Evolutionary conservation across 2,329 filamentous ascomycete genomes (phyloP).

Genomic region (Botryotinia calthae): DNA sequence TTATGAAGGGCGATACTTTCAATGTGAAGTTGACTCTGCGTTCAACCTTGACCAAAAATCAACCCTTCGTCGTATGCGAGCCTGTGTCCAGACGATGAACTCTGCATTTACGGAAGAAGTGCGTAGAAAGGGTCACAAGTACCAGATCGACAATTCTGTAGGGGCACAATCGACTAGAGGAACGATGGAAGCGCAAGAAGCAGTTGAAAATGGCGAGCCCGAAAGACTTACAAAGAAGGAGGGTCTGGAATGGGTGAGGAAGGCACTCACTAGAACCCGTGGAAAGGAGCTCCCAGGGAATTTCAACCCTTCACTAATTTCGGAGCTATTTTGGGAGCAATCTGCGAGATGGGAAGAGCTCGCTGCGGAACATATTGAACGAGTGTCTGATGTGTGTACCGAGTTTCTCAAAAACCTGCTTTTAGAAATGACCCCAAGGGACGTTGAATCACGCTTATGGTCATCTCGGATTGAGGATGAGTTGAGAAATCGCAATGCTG

Average conservation of each 20-base stretch:
- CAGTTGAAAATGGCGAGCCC: slow-evolving; percentile 25
- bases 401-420: slow-evolving; percentile 9
- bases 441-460: slow-evolving; percentile 19
- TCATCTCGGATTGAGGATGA: background rate
- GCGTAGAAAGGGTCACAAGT: slow-evolving; percentile 37
- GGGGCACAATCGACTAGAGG: slow-evolving; percentile 5
- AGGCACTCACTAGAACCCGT: slow-evolving; percentile 28
- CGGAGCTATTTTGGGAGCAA: slow-evolving; percentile 44
- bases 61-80: slow-evolving; percentile 33
- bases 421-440: slow-evolving; percentile 13
- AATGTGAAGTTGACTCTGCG: slow-evolving; percentile 1
- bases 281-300: slow-evolving; percentile 42
- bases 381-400: slow-evolving; percentile 26
- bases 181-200: background rate
- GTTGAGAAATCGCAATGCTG: background rate
- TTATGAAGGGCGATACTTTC: slow-evolving; percentile 39
- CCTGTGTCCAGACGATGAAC: slow-evolving; percentile 38
- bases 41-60: slow-evolving; percentile 27
- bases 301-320: slow-evolving; percentile 43
- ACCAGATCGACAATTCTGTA: slow-evolving; percentile 28
- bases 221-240: slow-evolving; percentile 27
- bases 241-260: slow-evolving; percentile 32
- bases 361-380: slow-evolving; percentile 31
- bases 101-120: slow-evolving; percentile 32
- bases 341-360: slow-evolving; percentile 39